Base-by-base conservation (phyloP, 352 stramenopile species). In the Plasmopara muralis region DNA sequence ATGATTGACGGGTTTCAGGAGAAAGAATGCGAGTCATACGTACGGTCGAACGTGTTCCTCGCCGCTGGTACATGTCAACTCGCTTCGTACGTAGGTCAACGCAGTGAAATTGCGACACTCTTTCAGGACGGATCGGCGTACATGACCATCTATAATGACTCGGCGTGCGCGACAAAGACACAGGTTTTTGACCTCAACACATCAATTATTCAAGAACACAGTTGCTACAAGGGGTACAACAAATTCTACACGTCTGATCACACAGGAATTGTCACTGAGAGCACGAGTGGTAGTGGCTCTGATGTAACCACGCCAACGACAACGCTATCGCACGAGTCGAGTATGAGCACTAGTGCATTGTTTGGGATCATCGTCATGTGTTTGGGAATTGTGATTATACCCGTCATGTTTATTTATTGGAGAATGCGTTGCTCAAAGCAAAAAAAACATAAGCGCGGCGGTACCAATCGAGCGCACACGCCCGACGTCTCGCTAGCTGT, bases 141-240 rank as follows among this genome's bases (percentile, higher is more conserved):
- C 16, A 70, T 74, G 61, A 67, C 63, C 4, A 64, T 74, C 30
- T 74, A 74, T 53, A 70, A 68, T 35, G 62, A 74, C 54, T 63
- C 61, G 40, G 65, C 59, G 10, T 74, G 65, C 47, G 56, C 43
- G 5, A 62, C 40, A 28, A 60, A 63, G 20, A 43, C 62, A 16
- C 58, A 67, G 34, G 54, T 48, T 5, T 74, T 68, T 33, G 62
- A 66, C 38, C 54, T 68, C 12, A 70, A 57, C 12, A 20, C 51
- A 16, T 55, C 53, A 7, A 64, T 42, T 9, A 57, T 74, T 34
- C 47, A 53, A 43, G 42, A 61, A 5, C 53, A 67, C 20, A 34
- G 42, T 1, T 74, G 65, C 25, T 68, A 65, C 13, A 45, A 43
- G 15, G 65, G 62, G 0, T 70, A 58, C 51, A 67, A 70, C 41